Base-by-base conservation (phyloP, 1,284 basidiomycete genomes). In the Ceratobasidium sp. region DNA sequence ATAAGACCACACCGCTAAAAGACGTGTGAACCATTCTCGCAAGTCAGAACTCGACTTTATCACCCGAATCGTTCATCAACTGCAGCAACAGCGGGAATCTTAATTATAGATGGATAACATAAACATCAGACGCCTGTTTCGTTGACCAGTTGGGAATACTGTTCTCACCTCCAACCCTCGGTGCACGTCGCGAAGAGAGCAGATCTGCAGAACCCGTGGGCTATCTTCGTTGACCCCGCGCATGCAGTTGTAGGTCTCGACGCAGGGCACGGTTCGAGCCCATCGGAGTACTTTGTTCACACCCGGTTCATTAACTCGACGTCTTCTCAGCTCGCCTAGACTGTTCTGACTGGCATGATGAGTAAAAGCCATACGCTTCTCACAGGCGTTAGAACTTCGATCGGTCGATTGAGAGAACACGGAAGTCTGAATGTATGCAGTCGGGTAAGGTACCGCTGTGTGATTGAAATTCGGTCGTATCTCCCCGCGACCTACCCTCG, bases 341-440 rank as follows among this genome's bases (percentile, higher is more conserved):
- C 4, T 46, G 15, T 65, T 65, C 62, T 46, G 15, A 22, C 46
- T 43, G 29, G 44, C 22, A 29, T n/a, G 44, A 17, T 65, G 40
- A 25, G 62, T 65, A 43, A 65, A 65, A 19, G 43, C 40, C 13
- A 25, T 44, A 65, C 3, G 8, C 15, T 65, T 13, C 62, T 25
- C 62, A 49, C 62, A 32, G 40, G 22, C 3, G 7, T 34, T 37
- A 46, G 37, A 6, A 6, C 44, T 65, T 29, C 62, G 34, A n/a
- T 25, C 4, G 62, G 15, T 4, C 43, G 43, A 49, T 22, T 37
- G 46, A 65, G n/a, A 8, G 62, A 65, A 65, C 11, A 7, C 25
- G 32, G 62, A 61, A 37, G 57, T 34, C 19, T 13, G 11, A 61
- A 61, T 65, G 22, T 65, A 65, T 65, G 62, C 40, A 65, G 22